Evolutionary conservation across 2,329 filamentous ascomycete species (phyloP).

Genomic region (Venturia nashicola): DNA sequence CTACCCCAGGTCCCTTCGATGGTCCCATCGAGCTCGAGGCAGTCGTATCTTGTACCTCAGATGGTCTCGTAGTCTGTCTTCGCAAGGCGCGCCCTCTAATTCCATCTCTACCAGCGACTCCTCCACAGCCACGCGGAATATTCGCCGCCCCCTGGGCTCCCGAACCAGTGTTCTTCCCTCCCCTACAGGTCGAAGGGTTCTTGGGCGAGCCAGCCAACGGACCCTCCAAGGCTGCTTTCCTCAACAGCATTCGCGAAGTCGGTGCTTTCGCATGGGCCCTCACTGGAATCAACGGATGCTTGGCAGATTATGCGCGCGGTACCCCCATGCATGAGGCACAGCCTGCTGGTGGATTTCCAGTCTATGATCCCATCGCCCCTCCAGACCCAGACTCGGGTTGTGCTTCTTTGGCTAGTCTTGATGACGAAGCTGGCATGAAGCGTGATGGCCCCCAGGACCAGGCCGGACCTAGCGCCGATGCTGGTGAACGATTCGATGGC

Average conservation of each 20-base stretch:
- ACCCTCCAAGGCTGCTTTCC: conserved; percentile 51
- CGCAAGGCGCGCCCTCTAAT: conserved; percentile 61
- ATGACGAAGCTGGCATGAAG: background rate
- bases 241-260: conserved; percentile 71
- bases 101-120: conserved; percentile 36
- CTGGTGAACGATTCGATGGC: background rate
- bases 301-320: conserved; percentile 53
- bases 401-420: background rate
- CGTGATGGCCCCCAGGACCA: background rate
- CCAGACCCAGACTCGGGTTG: conserved; percentile 4
- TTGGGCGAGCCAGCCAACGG: conserved; percentile 26
- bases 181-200: conserved; percentile 17
- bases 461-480: background rate
- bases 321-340: conserved; percentile 50
- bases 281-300: conserved; percentile 64
- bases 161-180: conserved; percentile 44
- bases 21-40: conserved; percentile 64
- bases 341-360: conserved; percentile 46
- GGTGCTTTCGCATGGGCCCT: conserved; percentile 82
- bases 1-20: conserved; percentile 8
- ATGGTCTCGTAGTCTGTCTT: conserved; percentile 72
- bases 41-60: conserved; percentile 83
- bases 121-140: conserved; percentile 46
- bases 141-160: conserved; percentile 73
- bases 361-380: conserved; percentile 34